Base-by-base conservation (phyloP, 306 rosid species). In the Vigna trinervia region DNA sequence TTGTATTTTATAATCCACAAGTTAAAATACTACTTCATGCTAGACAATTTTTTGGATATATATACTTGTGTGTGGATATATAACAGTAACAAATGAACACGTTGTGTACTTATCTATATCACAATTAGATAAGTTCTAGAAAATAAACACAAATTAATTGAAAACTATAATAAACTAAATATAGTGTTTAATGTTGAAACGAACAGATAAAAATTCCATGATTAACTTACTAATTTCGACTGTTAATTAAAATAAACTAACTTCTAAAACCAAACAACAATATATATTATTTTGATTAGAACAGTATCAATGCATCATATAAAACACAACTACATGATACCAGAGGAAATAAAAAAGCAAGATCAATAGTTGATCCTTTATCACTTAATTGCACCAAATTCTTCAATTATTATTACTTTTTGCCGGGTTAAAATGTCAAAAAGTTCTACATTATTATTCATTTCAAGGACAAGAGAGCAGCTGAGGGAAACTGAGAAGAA, bases 141-240 rank as follows among this genome's bases (percentile, higher is more conserved):
- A 17, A 3, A 50, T 23, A 23, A 23, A 23, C 43, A 67, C 39
- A 61, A 59, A 22, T 34, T 9, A 8, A 28, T 28, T 28, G 30
- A 15, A 69, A 34, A 80, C 74, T 34, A 5, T 7, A 54, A 53
- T 43, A 38, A 45, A 43, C 67, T 82, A 73, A 77, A 79, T 65
- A 66, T 22, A 47, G 43, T 38, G 5, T 11, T 32, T 15, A 46
- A 60, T 9, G 28, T 4, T 53, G 14, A 54, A 71, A 34, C 66
- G 30, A 59, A 67, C 28, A 2, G 1, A 22, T 2, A 19, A 67
- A 19, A 5, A 36, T 30, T 23, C 56, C 63, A 36, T 67, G 69
- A 59, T 32, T 83, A 64, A 22, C 39, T 74, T 51, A 15, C n/a
- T 8, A 45, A 8, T 46, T 20, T 47, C 23, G 52, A 12, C 46